Evolutionary conservation across 1,284 basidiomycete species (phyloP), one percentile per base, ranked within the genome.

Genomic region (Apiotrichum veenhuisii): DNA sequence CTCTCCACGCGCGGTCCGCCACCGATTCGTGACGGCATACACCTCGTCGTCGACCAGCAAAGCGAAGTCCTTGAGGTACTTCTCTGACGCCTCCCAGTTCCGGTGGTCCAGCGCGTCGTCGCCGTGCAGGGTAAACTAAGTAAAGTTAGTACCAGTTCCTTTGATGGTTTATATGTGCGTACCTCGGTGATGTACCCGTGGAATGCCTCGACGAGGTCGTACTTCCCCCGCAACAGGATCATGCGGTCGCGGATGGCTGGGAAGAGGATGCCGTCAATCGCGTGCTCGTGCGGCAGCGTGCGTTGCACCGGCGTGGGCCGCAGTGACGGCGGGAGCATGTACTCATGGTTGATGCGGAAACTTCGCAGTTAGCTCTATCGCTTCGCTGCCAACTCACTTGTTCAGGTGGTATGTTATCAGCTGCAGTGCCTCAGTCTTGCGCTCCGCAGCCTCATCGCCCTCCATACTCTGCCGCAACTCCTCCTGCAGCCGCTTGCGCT

Each of bases 81-180:
- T 80, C 69, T 93, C 90, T 9, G 82, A 81, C 50, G 94, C 82
- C 74, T 95, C 91, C 89, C 91, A 95, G 68, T 91, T 92, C 37
- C 78, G 80, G 68, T 94, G 89, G 5, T 87, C 86, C 20, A 95
- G 80, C 30, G 91, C 87, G 68, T 95, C 91, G 64, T 94, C 89
- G 5, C 89, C 90, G 59, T 93, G 90, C 48, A 93, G 82, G 0
- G 83, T 85, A 20, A 88, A 82, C 88, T 92, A 62, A 25, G 41
- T 7, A 15, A 20, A 12, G 30, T 17, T 52, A 55, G 40, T 20
- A 20, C 20, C 15, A 4, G 20, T 41, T 22, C 22, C 20, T n/a
- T 43, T 23, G 30, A 48, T 40, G 22, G 26, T 25, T 1, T 5
- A 18, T 8, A 2, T 9, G 11, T 5, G 59, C 71, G 58, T 52